phyloP scores from a whole-genome alignment of 192 early-diverging fungal species.

The Globomyces pollinis-pini region DNA sequence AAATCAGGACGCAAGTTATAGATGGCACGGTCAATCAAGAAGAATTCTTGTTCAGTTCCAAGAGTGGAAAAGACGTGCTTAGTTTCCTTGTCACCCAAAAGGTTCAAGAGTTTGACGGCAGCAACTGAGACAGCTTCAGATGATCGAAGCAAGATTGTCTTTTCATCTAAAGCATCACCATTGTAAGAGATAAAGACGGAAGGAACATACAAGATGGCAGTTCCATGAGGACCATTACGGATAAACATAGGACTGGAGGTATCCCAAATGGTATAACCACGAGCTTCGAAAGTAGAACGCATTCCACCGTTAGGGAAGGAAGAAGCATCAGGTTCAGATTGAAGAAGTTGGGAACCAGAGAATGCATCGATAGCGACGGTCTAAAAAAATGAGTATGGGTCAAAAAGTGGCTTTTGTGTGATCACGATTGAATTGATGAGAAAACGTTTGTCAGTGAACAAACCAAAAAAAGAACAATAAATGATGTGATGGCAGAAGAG shows the following conservation, averaged over 20 bases:
- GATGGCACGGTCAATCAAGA: conserved; percentile 91
- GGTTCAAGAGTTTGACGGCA: conserved; percentile 66
- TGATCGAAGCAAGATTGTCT: conserved; percentile 93
- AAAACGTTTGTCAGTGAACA: conserved; percentile 6
- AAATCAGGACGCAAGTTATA: conserved; percentile 93
- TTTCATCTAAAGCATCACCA: conserved; percentile 97
- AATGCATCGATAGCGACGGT: conserved; percentile 92
- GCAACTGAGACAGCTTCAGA: conserved; percentile 78
- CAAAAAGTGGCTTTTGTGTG: no score
- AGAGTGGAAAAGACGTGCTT: conserved; percentile 85
- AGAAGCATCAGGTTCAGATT: conserved; percentile 98
- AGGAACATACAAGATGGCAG: conserved; percentile 89
- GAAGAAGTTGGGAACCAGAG: conserved; percentile 93
- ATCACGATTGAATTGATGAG: no score
- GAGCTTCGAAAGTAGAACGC: conserved; percentile 96
- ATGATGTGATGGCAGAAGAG: conserved; percentile 7
- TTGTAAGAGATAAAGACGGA: conserved; percentile 99
- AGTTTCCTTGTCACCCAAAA: conserved; percentile 70
- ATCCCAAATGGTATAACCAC: conserved; percentile 99
- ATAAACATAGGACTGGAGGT: conserved; percentile 94
- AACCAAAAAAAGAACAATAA: not conserved
- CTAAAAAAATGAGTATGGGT: conserved; percentile 37
- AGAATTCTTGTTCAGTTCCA: conserved; percentile 98
- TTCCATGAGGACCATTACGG: conserved; percentile 84
- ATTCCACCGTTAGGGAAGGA: conserved; percentile 99